These are phyloP conservation scores for Zasmidium citrigriseum DNA, from an alignment of 2,329 filamentous ascomycete genomes.

Conservation along the genomic window DNA sequence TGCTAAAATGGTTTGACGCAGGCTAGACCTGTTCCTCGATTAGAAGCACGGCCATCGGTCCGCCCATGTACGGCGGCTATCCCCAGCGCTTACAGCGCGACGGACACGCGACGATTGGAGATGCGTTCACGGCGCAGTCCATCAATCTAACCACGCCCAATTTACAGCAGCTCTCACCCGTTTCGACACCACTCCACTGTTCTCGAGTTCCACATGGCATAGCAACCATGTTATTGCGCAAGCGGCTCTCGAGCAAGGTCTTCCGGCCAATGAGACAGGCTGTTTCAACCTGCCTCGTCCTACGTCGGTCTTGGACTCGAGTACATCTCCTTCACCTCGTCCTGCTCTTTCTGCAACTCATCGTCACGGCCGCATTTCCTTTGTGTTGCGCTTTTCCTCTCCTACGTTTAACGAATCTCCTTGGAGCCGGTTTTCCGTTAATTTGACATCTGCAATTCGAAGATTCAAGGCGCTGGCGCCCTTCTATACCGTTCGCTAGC, in stretches of 20 bases:
- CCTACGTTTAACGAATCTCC: background rate
- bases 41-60: background rate
- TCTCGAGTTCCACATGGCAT: conserved; percentile 8
- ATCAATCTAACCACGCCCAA: background rate
- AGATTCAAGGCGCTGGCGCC: conserved; percentile 8
- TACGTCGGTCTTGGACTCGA: background rate
- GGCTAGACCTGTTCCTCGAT: background rate
- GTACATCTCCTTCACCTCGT: conserved; percentile 2
- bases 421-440: conserved; percentile 1
- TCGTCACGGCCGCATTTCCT: conserved; percentile 9
- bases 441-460: background rate
- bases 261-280: conserved; percentile 10
- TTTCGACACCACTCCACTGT: background rate
- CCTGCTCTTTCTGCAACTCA: background rate
- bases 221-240: conserved; percentile 2
- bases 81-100: conserved; percentile 5
- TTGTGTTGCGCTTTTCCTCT: background rate
- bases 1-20: background rate
- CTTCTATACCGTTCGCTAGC: background rate
- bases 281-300: conserved; percentile 4
- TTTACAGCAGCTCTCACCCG: background rate
- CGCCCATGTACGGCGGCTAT: background rate
- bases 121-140: background rate
- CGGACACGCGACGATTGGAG: conserved; percentile 1
- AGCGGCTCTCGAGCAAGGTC: conserved; percentile 4